These are phyloP conservation scores for Suillus lakei DNA, from an alignment of 768 basidiomycete genomes.

Conservation along the genomic window DNA sequence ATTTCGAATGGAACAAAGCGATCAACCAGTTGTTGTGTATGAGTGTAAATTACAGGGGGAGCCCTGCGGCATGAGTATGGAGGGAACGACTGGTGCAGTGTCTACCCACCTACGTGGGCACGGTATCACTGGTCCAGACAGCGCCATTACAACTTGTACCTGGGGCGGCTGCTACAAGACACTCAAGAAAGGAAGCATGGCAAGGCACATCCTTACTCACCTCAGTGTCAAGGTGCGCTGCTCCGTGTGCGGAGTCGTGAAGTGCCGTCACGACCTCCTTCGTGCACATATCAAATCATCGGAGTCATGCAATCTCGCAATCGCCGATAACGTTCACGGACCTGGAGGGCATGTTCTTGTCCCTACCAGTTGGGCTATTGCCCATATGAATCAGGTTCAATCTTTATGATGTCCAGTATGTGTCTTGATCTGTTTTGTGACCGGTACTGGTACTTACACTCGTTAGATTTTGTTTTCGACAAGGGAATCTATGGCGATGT, in stretches of 20 bases:
- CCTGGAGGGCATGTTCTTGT: not conserved
- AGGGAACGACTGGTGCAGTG: conserved; percentile 4
- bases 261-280: not conserved
- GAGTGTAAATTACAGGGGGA: too few species aligned
- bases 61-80: conserved; percentile 2
- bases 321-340: not conserved
- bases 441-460: not conserved
- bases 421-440: not conserved
- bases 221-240: conserved; percentile 7
- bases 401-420: not conserved
- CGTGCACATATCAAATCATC: not conserved
- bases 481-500: not conserved
- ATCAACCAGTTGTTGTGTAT: too few species aligned
- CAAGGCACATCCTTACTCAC: conserved; percentile 12
- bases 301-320: not conserved
- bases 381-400: not conserved
- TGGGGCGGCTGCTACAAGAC: conserved; percentile 10
- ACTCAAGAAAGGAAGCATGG: conserved; percentile 8
- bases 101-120: conserved; percentile 11
- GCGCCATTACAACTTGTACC: not conserved
- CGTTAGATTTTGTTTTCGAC: not conserved
- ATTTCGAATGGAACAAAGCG: too few species aligned
- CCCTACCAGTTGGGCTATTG: not conserved
- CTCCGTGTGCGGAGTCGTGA: not conserved
- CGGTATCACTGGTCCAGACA: conserved; percentile 1